Evolutionary conservation across 768 basidiomycete genomes (phyloP).

Genomic region (Lentinus tigrinus): DNA sequence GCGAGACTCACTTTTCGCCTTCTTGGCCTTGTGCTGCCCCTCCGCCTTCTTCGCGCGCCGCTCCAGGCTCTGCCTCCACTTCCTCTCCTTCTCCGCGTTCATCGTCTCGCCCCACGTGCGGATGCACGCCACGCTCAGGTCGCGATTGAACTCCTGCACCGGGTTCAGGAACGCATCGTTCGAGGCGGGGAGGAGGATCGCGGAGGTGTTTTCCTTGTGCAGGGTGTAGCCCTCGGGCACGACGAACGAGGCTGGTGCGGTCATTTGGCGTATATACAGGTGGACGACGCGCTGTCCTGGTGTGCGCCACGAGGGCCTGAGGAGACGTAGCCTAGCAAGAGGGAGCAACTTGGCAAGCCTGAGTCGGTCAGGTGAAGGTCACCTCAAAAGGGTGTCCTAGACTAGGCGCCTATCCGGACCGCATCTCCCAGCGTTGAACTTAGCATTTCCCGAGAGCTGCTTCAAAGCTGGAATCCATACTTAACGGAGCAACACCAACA

Average conservation of each 20-base stretch:
- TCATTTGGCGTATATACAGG: slow-evolving; percentile 7
- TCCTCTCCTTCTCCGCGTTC: slow-evolving; percentile 59
- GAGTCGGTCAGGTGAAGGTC: neutral
- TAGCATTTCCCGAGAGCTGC: no score
- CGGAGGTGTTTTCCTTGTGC: slow-evolving; percentile 79
- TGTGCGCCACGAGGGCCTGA: slow-evolving; percentile 13
- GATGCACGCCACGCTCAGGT: slow-evolving; percentile 89
- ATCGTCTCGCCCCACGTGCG: slow-evolving; percentile 80
- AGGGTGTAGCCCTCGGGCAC: slow-evolving; percentile 76
- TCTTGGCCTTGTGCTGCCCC: slow-evolving; percentile 39
- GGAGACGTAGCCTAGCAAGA: neutral
- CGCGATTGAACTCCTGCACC: slow-evolving; percentile 97
- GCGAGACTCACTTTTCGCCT: slow-evolving; percentile 41
- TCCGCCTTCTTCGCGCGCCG: slow-evolving; percentile 40
- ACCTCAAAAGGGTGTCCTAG: neutral
- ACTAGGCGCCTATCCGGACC: neutral
- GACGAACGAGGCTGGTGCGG: slow-evolving; percentile 23
- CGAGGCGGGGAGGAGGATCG: slow-evolving; percentile 69
- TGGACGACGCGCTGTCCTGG: neutral
- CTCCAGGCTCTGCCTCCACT: slow-evolving; percentile 55
- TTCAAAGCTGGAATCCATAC: no score
- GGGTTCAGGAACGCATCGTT: slow-evolving; percentile 96
- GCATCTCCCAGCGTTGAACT: no score
- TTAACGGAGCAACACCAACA: no score
- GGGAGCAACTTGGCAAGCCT: slow-evolving; percentile 11